Evolutionary conservation across 2,329 filamentous ascomycete species (phyloP).

Genomic region (Paecilomyces sp.): DNA sequence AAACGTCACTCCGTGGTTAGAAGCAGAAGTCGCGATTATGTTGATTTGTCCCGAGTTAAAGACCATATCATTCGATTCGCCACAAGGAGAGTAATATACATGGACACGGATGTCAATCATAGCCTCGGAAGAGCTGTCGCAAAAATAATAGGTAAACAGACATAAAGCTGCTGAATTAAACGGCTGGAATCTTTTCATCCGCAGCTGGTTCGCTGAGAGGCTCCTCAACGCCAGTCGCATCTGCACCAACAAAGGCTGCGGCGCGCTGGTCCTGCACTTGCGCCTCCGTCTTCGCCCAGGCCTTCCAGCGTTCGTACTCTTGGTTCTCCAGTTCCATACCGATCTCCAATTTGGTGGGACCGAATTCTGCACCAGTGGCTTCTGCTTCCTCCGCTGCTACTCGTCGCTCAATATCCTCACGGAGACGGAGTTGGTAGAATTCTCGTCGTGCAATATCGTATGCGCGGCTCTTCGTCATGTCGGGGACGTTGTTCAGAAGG

Average conservation of each 20-base stretch:
- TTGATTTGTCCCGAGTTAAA: neutral
- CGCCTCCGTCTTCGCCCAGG: slow-evolving; percentile 59
- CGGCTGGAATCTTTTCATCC: neutral
- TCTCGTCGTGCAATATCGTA: slow-evolving; percentile 86
- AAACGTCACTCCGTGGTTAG: neutral
- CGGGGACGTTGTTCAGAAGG: slow-evolving; percentile 61
- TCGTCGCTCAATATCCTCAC: slow-evolving; percentile 73
- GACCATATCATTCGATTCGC: neutral
- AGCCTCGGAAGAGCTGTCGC: neutral
- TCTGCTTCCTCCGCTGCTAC: slow-evolving; percentile 83
- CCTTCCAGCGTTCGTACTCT: slow-evolving; percentile 77
- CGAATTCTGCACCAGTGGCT: slow-evolving; percentile 82
- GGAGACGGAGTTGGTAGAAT: slow-evolving; percentile 78
- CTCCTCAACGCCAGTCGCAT: slow-evolving; percentile 29
- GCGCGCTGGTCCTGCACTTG: slow-evolving; percentile 41
- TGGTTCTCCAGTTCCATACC: slow-evolving; percentile 76
- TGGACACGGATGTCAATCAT: neutral
- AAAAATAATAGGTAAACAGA: neutral
- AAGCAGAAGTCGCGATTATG: neutral
- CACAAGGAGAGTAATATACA: neutral
- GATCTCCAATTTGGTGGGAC: slow-evolving; percentile 65
- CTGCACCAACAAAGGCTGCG: slow-evolving; percentile 36
- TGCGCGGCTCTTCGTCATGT: slow-evolving; percentile 58
- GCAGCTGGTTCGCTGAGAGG: slow-evolving; percentile 4
- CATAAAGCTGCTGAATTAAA: neutral